A percentile compares a stretch with the other conserved stretches of the same genome.
phyloP scores from a whole-genome alignment of 2,329 filamentous ascomycete species.

The Fusarium nanum region DNA sequence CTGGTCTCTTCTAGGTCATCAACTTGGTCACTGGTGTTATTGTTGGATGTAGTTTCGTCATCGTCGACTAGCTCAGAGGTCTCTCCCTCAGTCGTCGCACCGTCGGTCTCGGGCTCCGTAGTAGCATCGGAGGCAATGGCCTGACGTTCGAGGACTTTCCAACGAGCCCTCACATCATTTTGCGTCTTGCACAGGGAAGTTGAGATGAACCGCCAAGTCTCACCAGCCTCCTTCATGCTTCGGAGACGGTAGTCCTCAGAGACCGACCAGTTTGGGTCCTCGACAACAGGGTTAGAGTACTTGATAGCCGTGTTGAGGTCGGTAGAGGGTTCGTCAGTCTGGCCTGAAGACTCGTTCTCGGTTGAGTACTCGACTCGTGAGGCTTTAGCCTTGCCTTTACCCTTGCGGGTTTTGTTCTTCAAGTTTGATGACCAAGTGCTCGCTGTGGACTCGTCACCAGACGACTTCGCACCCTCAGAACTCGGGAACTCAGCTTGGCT shows the following conservation, averaged over 20 bases:
- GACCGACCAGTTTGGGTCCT: slow-evolving; percentile 47
- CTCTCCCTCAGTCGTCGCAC: background rate
- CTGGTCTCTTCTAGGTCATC: background rate
- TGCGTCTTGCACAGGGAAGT: slow-evolving; percentile 45
- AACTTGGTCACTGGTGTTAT: background rate
- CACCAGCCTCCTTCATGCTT: slow-evolving; percentile 50
- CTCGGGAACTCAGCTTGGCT: slow-evolving; percentile 5
- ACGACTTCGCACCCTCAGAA: slow-evolving; percentile 1
- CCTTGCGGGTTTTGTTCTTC: slow-evolving; percentile 12
- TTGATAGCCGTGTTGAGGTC: slow-evolving; percentile 2
- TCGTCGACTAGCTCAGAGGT: background rate
- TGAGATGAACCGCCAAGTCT: slow-evolving; percentile 50
- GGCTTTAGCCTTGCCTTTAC: slow-evolving; percentile 13
- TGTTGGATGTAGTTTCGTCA: background rate
- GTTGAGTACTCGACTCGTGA: background rate
- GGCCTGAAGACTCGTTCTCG: slow-evolving; percentile 16
- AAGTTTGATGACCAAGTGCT: background rate
- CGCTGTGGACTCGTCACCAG: background rate
- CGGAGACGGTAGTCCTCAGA: slow-evolving; percentile 52
- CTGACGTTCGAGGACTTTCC: slow-evolving; percentile 49
- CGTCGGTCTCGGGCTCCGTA: slow-evolving; percentile 5
- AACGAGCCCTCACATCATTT: slow-evolving; percentile 49
- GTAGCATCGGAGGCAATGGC: background rate
- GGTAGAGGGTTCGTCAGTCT: slow-evolving; percentile 8
- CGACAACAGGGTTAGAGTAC: slow-evolving; percentile 3